Evolutionary conservation across 139 green algal genomes (phyloP), one percentile per base, ranked within the genome.

Genomic region (Micractinium conductrix): DNA sequence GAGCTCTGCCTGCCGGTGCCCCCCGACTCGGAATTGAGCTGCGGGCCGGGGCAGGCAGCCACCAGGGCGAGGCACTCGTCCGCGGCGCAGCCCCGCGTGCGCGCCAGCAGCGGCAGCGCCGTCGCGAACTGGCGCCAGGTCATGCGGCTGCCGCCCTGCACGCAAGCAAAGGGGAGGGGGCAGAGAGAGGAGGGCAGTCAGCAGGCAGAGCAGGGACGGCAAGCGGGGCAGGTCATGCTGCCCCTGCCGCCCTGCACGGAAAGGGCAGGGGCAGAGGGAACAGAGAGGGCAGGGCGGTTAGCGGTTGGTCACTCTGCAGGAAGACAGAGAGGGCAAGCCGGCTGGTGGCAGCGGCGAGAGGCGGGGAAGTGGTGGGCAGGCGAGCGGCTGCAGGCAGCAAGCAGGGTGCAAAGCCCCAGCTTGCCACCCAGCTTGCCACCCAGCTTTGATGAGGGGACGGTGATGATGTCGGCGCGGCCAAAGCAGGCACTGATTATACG

Each of bases 211-310:
- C n/a, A n/a, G n/a, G n/a, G n/a, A n/a, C n/a, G n/a, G n/a, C n/a
- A n/a, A n/a, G n/a, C n/a, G n/a, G n/a, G n/a, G n/a, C 76, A 73
- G 55, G 24, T 82, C 76, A 81, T 81, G 28, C 42, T 63, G 24
- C 21, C n/a, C n/a, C n/a, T n/a, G 55, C 75, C 53, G 75, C 75
- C 55, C 75, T 81, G 76, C 2, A 65, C 5, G 26, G 42, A 19
- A 10, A 10, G 16, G 7, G 9, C 8, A n/a, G 38, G 17, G 17
- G 19, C 37, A 35, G 4, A 14, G 6, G 68, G 16, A 28, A 40
- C 21, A 60, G 70, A 30, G 26, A 12, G 6, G 48, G 48, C 48
- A 58, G 48, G 48, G 12, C 48, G 48, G 48, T 58, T 58, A 58
- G 26, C 10, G 24, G 53, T 22, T 30, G 24, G 53, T 22, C 53